Conservation (phyloP, 164 flowering plant species). For the Buxus sempervirens region DNA sequence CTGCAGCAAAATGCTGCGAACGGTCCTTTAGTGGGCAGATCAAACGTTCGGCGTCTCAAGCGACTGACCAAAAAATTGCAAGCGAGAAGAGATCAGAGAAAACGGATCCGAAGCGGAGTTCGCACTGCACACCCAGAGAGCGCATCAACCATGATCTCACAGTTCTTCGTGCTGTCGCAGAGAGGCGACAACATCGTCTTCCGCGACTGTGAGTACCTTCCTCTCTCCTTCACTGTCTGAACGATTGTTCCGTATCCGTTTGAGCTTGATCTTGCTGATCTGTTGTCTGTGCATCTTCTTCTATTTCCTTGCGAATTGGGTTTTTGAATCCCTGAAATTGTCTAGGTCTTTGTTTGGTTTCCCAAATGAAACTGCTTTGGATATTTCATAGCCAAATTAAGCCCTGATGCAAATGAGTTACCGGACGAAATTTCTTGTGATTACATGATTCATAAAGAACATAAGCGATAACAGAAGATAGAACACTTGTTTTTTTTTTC, state of each 20-base stretch:
- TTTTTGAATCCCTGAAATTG: too few species aligned
- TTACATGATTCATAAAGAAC: too few species aligned
- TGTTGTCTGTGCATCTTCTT: constrained; percentile 8
- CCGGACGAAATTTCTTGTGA: neutral
- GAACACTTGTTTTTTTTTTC: too few species aligned
- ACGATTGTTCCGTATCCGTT: neutral
- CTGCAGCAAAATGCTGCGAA: too few species aligned
- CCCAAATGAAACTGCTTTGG: neutral
- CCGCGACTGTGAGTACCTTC: constrained; percentile 61
- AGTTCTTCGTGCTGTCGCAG: constrained; percentile 86
- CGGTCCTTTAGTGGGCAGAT: too few species aligned
- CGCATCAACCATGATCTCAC: constrained; percentile 57
- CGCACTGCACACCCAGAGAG: neutral
- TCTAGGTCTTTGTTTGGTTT: too few species aligned
- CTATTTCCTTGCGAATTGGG: neutral
- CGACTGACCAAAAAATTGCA: too few species aligned
- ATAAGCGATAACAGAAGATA: too few species aligned
- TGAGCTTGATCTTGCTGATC: neutral
- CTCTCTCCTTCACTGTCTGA: constrained; percentile 8
- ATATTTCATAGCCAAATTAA: neutral
- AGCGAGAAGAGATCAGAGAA: neutral
- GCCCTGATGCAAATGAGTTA: neutral
- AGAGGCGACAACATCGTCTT: constrained; percentile 94
- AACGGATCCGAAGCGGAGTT: neutral
- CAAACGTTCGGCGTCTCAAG: too few species aligned